Base-by-base conservation (phyloP, 345 rosid genomes). In the Conringia planisiliqua region DNA sequence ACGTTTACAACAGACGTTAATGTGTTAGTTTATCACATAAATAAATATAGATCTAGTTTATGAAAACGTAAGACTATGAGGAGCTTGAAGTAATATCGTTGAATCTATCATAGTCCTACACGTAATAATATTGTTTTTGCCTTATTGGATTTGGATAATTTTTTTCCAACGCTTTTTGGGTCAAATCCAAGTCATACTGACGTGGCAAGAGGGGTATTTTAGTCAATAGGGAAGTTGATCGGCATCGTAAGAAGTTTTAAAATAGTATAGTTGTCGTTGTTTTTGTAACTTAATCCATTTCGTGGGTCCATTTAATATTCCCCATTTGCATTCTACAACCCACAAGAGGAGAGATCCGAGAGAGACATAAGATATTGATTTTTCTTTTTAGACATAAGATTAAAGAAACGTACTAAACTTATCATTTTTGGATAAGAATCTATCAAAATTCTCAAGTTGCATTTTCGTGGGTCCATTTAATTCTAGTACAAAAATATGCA, bases 121-220 rank as follows among this genome's bases (percentile, higher is more conserved):
- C 57, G 48, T 56, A 26, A 26, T 52, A 12, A 26, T 35, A 42
- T 57, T 40, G 8, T 32, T 59, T 57, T 47, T 14, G 68, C 56
- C 56, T 68, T 30, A 2, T 54, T 76, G 70, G 75, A 76, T 42
- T n/a, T 11, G 7, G 4, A 27, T 47, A 57, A 24, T 11, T 10
- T 12, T 43, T 47, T 40, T 73, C 35, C 59, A 61, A 18, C 46
- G n/a, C 65, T 73, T 60, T 72, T 78, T 26, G 16, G 77, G 65
- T 66, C 73, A 67, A 67, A 47, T 78, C 75, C 71, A 61, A 78
- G 74, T 78, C 82, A 73, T 62, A 44, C 18, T 27, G 72, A 73
- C 51, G 78, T 78, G 82, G 64, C 36, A 27, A 17, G 43, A 55
- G 22, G 71, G 78, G 24, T 38, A 55, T 43, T 24, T 32, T 43